A percentile compares a stretch with the other conserved stretches of the same genome.
These are phyloP conservation scores for Diaporthe sp. DNA, from an alignment of 2,329 filamentous ascomycete genomes.

Conservation along the genomic window DNA sequence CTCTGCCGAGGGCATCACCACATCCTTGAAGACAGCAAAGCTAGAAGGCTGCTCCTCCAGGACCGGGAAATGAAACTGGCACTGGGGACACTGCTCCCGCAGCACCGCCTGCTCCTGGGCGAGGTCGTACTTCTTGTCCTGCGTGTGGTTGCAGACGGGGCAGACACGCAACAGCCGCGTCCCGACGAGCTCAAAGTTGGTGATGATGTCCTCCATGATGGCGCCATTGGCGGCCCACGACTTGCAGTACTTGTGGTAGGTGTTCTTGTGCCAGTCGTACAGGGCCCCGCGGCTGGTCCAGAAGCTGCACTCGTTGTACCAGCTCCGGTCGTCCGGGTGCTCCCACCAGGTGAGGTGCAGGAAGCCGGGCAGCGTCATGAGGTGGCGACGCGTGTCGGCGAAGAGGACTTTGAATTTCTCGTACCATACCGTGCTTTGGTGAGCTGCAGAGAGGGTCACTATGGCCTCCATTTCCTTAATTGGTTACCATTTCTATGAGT, in stretches of 20 bases:
- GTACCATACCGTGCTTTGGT: not conserved
- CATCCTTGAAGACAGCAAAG: slow-evolving; percentile 19
- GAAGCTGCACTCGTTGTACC: slow-evolving; percentile 37
- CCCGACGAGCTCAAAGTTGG: slow-evolving; percentile 32
- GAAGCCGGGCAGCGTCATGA: slow-evolving; percentile 35
- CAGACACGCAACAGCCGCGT: slow-evolving; percentile 27
- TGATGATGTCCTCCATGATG: slow-evolving; percentile 35
- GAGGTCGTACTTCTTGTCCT: slow-evolving; percentile 36
- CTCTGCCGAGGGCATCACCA: not conserved
- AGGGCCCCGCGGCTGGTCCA: slow-evolving; percentile 35
- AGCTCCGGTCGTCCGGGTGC: slow-evolving; percentile 31
- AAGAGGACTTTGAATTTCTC: slow-evolving; percentile 38
- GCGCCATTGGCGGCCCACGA: slow-evolving; percentile 32
- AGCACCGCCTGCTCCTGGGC: slow-evolving; percentile 32
- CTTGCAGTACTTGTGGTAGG: slow-evolving; percentile 37
- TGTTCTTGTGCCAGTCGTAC: slow-evolving; percentile 38
- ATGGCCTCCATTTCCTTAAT: no score
- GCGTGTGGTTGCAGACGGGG: slow-evolving; percentile 32
- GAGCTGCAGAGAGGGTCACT: no score
- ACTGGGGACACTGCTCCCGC: slow-evolving; percentile 30
- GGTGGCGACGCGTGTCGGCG: slow-evolving; percentile 27
- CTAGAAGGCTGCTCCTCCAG: not conserved
- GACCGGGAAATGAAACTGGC: slow-evolving; percentile 31
- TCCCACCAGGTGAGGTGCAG: slow-evolving; percentile 37
- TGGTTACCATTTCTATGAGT: no score